Evolutionary conservation across 139 green algal species (phyloP), one percentile per base, ranked within the genome.

Genomic region (Picochlorum costavermella): DNA sequence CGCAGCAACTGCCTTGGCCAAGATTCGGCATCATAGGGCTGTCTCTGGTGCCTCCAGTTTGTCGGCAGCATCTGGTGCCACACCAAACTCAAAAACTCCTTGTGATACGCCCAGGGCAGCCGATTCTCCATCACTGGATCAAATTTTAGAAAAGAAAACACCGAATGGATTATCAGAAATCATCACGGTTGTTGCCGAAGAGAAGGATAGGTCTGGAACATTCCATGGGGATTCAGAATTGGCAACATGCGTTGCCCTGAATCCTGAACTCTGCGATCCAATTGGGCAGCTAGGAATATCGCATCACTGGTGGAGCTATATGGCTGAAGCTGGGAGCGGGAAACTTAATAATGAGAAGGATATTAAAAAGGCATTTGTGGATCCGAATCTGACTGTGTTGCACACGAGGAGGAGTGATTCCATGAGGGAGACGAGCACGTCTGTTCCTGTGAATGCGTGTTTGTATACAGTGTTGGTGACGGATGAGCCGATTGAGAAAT

Each of bases 401-500:
- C 46, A 23, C 5, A 53, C n/a, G 46, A 23, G n/a, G n/a, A 28
- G 46, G 46, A 53, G 46, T 28, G n/a, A 23, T 20, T 53, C n/a
- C 46, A 53, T 20, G n/a, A 53, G 46, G n/a, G n/a, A 53, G 16
- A 20, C 46, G 16, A 23, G 46, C 14, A 53, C 46, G 6, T 40
- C 50, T n/a, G 50, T 61, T 29, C 11, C 29, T 26, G 29, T 29
- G 11, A 72, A 71, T 43, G 69, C 69, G 43, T 30, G 8, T 48
- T 62, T 76, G 17, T 76, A 58, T 62, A 76, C 69, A 37, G 67
- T 70, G n/a, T 56, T 76, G 48, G 69, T 76, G 50, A 67, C 51
- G 29, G 69, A 76, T 60, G 48, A 62, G 45, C 69, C 69, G 3
- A 30, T 76, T 25, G 69, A 76, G 45, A 67, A 33, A 50, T 46